A percentile compares a stretch with the other conserved stretches of the same genome.
phyloP scores from a whole-genome alignment of 1,284 basidiomycete species.

The Cerioporus squamosus region DNA sequence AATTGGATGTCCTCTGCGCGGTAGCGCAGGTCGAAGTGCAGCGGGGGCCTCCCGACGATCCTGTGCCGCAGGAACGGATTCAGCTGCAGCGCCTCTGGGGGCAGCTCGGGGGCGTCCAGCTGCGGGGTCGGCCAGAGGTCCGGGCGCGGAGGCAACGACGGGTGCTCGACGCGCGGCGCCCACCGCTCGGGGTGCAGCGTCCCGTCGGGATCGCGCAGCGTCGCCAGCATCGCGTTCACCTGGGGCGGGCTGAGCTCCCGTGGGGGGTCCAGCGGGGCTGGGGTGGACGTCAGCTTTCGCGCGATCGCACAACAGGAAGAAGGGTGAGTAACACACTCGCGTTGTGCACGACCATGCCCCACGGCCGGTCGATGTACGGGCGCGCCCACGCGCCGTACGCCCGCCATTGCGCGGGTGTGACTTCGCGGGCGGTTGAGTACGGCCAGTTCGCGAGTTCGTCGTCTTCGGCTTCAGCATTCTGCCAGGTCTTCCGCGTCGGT shows the following conservation, averaged over 20 bases:
- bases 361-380: slow-evolving; percentile 23
- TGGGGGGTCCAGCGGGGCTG: slow-evolving; percentile 27
- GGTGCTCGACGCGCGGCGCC: slow-evolving; percentile 50
- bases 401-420: slow-evolving; percentile 29
- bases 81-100: slow-evolving; percentile 47
- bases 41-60: slow-evolving; percentile 44
- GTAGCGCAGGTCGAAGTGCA: slow-evolving; percentile 51
- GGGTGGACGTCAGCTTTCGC: background rate
- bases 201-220: slow-evolving; percentile 35
- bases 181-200: slow-evolving; percentile 48
- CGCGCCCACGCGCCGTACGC: slow-evolving; percentile 38
- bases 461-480: background rate
- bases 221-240: slow-evolving; percentile 40
- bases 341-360: slow-evolving; percentile 27
- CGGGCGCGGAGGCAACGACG: slow-evolving; percentile 53
- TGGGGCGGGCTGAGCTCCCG: slow-evolving; percentile 32
- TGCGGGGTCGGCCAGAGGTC: slow-evolving; percentile 48
- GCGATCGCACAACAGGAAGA: background rate
- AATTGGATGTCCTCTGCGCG: slow-evolving; percentile 25
- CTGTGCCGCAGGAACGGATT: slow-evolving; percentile 58
- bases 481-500: background rate
- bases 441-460: background rate
- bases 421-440: slow-evolving; percentile 3
- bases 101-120: slow-evolving; percentile 35
- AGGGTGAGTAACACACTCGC: slow-evolving; percentile 28